Evolutionary conservation across 352 stramenopile species (phyloP).

Genomic region (Phytophthora quininea): DNA sequence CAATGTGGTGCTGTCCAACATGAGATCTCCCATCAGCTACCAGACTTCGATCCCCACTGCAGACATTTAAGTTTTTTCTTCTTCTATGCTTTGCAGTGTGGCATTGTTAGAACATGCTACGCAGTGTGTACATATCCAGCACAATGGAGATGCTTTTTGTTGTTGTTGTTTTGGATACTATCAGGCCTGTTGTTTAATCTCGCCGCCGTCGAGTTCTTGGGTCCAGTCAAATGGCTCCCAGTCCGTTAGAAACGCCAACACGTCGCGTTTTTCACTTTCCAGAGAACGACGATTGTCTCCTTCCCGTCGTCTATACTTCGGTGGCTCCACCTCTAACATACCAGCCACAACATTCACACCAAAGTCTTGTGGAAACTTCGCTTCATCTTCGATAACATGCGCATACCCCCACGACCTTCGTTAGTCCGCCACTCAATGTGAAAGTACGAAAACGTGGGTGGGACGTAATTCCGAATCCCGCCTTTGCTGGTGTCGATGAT

Average conservation of each 20-base stretch:
- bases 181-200: slow-evolving; percentile 38
- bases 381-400: slow-evolving; percentile 84
- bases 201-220: slow-evolving; percentile 66
- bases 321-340: slow-evolving; percentile 74
- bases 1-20: slow-evolving; percentile 45
- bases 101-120: not conserved
- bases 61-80: slow-evolving; percentile 48
- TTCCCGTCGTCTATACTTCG: slow-evolving; percentile 61
- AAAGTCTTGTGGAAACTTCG: slow-evolving; percentile 79
- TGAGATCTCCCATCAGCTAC: slow-evolving; percentile 64
- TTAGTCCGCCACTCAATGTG: slow-evolving; percentile 77
- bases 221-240: slow-evolving; percentile 84
- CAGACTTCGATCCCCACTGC: slow-evolving; percentile 62
- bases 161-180: not conserved
- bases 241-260: slow-evolving; percentile 63
- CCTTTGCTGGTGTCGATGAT: slow-evolving; percentile 76
- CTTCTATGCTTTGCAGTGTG: no score
- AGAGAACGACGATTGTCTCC: slow-evolving; percentile 40
- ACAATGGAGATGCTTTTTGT: slow-evolving; percentile 6
- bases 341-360: slow-evolving; percentile 78
- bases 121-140: slow-evolving; percentile 15
- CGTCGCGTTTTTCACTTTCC: slow-evolving; percentile 66
- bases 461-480: slow-evolving; percentile 66
- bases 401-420: slow-evolving; percentile 63
- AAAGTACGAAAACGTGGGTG: slow-evolving; percentile 84